Conservation (phyloP, 2,329 filamentous ascomycete species). For the Exophiala xenobiotica region DNA sequence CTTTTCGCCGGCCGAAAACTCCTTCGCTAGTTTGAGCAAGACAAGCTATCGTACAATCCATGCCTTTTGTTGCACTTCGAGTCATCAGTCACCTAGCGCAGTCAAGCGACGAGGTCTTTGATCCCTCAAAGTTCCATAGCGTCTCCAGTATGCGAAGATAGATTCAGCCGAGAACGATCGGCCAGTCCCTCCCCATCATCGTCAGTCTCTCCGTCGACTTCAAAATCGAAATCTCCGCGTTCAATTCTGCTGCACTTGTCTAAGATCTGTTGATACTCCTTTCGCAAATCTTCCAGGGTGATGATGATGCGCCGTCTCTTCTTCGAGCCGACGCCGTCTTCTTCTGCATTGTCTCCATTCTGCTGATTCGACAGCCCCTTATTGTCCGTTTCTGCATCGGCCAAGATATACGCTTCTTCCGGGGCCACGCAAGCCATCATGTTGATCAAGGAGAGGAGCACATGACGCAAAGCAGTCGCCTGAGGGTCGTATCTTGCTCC, state of each 20-base stretch:
- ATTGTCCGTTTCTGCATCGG: constrained; percentile 11
- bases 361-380: constrained; percentile 2
- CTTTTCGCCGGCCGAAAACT: neutral
- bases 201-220: constrained; percentile 34
- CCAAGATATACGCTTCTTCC: constrained; percentile 75
- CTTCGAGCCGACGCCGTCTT: constrained; percentile 19
- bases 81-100: no score
- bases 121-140: constrained; percentile 17
- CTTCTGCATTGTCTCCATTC: no score
- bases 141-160: constrained; percentile 14
- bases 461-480: constrained; percentile 59
- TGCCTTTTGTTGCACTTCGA: no score
- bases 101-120: no score
- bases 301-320: constrained; percentile 65
- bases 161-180: constrained; percentile 21
- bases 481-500: constrained; percentile 42
- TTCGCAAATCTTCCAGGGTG: constrained; percentile 80
- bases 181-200: constrained; percentile 12
- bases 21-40: neutral
- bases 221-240: constrained; percentile 83
- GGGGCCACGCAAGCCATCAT: constrained; percentile 80
- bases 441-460: constrained; percentile 91
- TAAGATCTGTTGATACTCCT: constrained; percentile 85
- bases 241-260: constrained; percentile 86
- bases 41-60: no score